phyloP scores from a whole-genome alignment of 176 grass and related monocot species.

The Zoysia japonica region DNA sequence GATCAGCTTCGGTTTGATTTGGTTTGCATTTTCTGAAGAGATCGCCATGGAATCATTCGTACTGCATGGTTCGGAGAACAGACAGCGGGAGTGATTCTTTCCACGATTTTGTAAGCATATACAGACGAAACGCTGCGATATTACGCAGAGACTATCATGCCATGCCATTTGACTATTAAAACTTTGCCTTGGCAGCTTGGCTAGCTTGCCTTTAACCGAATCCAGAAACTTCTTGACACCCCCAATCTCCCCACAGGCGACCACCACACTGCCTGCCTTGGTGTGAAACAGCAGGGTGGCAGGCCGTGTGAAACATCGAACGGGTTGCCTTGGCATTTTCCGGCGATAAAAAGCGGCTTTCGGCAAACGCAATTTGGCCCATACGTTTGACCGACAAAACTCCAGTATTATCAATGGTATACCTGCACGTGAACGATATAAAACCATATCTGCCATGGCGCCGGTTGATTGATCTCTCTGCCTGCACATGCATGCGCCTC shows the following conservation, averaged over 20 bases:
- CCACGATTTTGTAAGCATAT: too few species aligned
- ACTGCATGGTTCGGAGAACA: too few species aligned
- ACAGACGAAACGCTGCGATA: too few species aligned
- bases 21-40: too few species aligned
- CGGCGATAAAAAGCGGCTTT: constrained; percentile 32
- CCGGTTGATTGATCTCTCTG: neutral
- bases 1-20: too few species aligned
- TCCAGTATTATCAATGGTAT: neutral
- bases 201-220: neutral
- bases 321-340: constrained; percentile 3
- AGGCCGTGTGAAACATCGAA: neutral
- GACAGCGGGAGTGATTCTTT: too few species aligned
- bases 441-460: neutral
- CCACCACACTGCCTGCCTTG: neutral
- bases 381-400: constrained; percentile 7
- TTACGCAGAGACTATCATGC: too few species aligned
- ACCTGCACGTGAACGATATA: constrained; percentile 8
- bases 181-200: too few species aligned
- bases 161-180: too few species aligned
- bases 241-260: neutral
- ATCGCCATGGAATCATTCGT: too few species aligned
- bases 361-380: constrained; percentile 17
- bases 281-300: neutral
- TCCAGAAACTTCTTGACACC: neutral
- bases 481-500: neutral